These are phyloP conservation scores for Crithidia expoeki DNA, from an alignment of 208 protist genomes.

Conservation along the genomic window DNA sequence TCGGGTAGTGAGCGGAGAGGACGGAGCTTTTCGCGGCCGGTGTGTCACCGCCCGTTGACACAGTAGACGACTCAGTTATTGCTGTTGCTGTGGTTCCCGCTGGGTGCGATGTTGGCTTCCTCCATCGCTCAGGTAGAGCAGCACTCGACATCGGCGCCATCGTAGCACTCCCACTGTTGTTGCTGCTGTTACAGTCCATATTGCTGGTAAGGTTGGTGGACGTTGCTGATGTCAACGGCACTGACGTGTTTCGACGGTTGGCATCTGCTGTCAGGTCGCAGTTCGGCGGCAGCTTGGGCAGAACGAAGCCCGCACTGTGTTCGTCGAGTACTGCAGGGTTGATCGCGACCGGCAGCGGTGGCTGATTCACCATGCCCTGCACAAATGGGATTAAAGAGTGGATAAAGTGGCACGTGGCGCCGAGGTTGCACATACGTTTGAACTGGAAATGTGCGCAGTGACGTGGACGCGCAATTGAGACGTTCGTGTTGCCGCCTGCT, in stretches of 20 bases:
- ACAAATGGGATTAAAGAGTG: conserved; percentile 72
- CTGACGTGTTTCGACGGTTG: too few relatives aligned
- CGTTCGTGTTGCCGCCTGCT: background rate
- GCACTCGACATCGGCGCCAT: too few relatives aligned
- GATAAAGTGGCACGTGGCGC: conserved; percentile 66
- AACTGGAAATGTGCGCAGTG: conserved; percentile 88
- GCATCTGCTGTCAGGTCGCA: background rate
- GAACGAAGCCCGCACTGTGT: conserved; percentile 9
- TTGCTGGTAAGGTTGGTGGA: background rate
- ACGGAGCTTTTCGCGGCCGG: conserved; percentile 1
- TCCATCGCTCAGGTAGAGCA: too few relatives aligned
- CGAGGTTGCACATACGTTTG: conserved; percentile 76
- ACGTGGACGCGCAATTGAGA: conserved; percentile 39
- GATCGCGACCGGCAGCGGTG: conserved; percentile 11
- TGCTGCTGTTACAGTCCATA: background rate
- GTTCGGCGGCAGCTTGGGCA: background rate
- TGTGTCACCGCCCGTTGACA: background rate
- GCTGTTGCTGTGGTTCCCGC: conserved; percentile 6
- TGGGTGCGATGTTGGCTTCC: background rate
- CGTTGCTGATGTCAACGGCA: too few relatives aligned
- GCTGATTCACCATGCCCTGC: conserved; percentile 42
- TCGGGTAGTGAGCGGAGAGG: background rate
- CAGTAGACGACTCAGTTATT: background rate
- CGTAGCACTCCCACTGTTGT: background rate
- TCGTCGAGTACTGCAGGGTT: background rate